Percentiles rank a stretch among this genome's conserved stretches.
Evolutionary conservation across 2,329 filamentous ascomycete species (phyloP).

Genomic region (Trichoderma asperellum): DNA sequence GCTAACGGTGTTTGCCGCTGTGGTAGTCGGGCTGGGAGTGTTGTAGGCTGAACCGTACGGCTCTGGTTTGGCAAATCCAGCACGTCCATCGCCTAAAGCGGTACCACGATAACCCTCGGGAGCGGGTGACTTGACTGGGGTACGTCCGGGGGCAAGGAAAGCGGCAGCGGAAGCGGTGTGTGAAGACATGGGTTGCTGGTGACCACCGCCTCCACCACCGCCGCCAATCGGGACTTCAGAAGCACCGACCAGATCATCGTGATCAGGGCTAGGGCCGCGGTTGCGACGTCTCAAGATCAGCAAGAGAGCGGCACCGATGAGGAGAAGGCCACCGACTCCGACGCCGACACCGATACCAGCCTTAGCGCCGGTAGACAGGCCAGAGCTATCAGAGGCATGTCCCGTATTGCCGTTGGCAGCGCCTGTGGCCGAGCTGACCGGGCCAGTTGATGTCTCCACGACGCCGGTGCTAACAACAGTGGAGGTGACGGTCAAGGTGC

Average conservation of each 20-base stretch:
- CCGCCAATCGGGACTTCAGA: conserved; percentile 49
- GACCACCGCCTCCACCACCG: conserved; percentile 29
- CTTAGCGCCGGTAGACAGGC: conserved; percentile 49
- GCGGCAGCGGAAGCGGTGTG: conserved; percentile 35
- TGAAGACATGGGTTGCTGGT: conserved; percentile 40
- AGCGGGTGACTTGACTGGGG: conserved; percentile 34
- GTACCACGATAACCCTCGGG: conserved; percentile 47
- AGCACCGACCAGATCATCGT: conserved; percentile 48
- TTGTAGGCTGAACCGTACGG: conserved; percentile 42
- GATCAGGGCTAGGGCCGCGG: conserved; percentile 40
- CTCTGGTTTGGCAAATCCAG: conserved; percentile 46
- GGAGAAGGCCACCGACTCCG: conserved; percentile 43
- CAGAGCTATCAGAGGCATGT: conserved; percentile 32
- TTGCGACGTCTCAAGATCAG: conserved; percentile 41
- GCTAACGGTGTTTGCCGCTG: conserved; percentile 31
- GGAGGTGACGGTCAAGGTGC: conserved; percentile 43
- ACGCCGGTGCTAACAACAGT: conserved; percentile 41
- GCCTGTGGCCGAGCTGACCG: conserved; percentile 33
- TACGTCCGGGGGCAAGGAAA: conserved; percentile 37
- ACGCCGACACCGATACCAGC: conserved; percentile 49
- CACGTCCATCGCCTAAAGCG: conserved; percentile 45
- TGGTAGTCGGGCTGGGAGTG: conserved; percentile 33
- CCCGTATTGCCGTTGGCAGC: conserved; percentile 31
- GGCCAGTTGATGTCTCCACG: conserved; percentile 37
- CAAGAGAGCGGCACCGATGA: conserved; percentile 39